These are phyloP conservation scores for Aspergillus campestris DNA, from an alignment of 495 filamentous ascomycete genomes.

Conservation along the genomic window DNA sequence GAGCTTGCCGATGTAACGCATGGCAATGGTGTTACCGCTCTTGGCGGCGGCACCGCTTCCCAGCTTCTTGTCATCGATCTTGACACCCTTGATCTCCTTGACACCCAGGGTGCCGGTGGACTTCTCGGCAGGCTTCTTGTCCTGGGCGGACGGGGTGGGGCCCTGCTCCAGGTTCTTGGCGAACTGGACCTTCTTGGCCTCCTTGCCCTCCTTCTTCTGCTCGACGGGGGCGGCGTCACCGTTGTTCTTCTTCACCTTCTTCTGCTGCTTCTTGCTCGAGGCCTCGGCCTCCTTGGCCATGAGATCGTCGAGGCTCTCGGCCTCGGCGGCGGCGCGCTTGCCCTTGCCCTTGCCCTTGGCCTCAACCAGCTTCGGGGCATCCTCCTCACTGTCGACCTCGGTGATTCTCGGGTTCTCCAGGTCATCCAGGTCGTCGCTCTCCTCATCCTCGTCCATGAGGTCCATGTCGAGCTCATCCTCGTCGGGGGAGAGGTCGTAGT, in stretches of 20 bases:
- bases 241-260: constrained; percentile 98
- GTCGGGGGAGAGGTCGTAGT: constrained; percentile 76
- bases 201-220: constrained; percentile 42
- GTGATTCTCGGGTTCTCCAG: constrained; percentile 72
- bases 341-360: constrained; percentile 83
- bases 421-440: constrained; percentile 77
- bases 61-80: constrained; percentile 88
- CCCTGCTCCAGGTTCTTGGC: constrained; percentile 97
- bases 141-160: constrained; percentile 56
- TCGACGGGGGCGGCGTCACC: constrained; percentile 65
- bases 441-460: constrained; percentile 56
- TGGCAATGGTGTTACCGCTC: constrained; percentile 74
- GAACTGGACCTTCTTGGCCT: constrained; percentile 95
- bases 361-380: constrained; percentile 69
- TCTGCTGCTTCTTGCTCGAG: constrained; percentile 92
- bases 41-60: constrained; percentile 75
- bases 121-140: constrained; percentile 43
- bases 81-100: constrained; percentile 78
- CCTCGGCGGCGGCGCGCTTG: constrained; percentile 45
- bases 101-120: constrained; percentile 51
- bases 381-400: constrained; percentile 79
- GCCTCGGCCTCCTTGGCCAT: constrained; percentile 61
- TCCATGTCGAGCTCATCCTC: constrained; percentile 54
- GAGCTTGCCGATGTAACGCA: constrained; percentile 97
- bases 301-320: constrained; percentile 58